These are phyloP conservation scores for Fraxinus velutina DNA, from an alignment of 305 asterid genomes.

Conservation along the genomic window DNA sequence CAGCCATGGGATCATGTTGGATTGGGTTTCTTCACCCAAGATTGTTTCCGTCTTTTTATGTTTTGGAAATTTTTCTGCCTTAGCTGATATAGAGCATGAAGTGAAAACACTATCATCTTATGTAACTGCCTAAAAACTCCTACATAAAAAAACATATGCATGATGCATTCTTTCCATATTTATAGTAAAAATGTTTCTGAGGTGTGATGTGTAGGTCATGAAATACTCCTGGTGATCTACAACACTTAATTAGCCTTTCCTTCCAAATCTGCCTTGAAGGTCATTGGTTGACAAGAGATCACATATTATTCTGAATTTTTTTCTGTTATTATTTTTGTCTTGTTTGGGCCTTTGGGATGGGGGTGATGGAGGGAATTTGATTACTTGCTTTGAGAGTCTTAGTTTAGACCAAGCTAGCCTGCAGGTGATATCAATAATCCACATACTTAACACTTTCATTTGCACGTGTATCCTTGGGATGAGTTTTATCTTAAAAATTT, in stretches of 20 bases:
- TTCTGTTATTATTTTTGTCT: not conserved
- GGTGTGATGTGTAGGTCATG: not conserved
- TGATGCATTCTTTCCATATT: not conserved
- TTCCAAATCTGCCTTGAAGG: not conserved
- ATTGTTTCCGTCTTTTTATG: not conserved
- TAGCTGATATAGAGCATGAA: not conserved
- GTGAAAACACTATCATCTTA: not conserved
- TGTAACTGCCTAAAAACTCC: not conserved
- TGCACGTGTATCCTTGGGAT: not conserved
- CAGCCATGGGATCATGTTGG: not conserved
- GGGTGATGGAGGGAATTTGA: not conserved
- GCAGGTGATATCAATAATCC: not conserved
- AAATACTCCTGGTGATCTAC: not conserved
- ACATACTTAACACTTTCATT: not conserved
- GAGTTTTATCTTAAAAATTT: constrained; percentile 10
- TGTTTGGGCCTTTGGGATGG: not conserved
- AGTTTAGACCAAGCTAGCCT: constrained; percentile 13
- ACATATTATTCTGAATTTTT: not conserved
- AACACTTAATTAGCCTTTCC: not conserved
- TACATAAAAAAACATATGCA: not conserved
- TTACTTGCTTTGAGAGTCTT: not conserved
- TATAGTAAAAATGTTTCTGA: not conserved
- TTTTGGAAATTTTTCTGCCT: not conserved
- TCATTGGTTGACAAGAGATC: not conserved
- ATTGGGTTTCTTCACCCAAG: not conserved